Percentiles rank a stretch among this genome's conserved stretches.
Conservation (phyloP, 2,329 filamentous ascomycete species). For the Mariannaea sp. region DNA sequence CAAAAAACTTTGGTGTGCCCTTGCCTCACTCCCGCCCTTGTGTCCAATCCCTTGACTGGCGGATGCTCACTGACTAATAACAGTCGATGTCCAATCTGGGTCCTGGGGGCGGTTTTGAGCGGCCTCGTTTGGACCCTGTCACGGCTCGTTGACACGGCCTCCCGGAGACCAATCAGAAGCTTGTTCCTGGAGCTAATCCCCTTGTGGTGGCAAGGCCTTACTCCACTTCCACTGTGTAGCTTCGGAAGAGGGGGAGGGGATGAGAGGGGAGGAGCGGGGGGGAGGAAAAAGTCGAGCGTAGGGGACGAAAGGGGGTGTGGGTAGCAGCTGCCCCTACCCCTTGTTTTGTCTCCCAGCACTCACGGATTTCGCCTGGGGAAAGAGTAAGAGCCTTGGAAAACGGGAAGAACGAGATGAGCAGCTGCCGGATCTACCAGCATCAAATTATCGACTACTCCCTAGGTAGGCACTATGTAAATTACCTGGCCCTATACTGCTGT, state of each 20-base stretch:
- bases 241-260: slow-evolving; percentile 13
- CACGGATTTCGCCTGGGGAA: slow-evolving; percentile 16
- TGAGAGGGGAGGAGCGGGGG: slow-evolving; percentile 6
- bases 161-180: slow-evolving; percentile 48
- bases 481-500: no score
- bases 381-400: slow-evolving; percentile 15
- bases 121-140: slow-evolving; percentile 15
- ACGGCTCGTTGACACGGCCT: slow-evolving; percentile 24
- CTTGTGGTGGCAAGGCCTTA: slow-evolving; percentile 14
- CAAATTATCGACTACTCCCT: no score
- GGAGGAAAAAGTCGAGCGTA: background rate
- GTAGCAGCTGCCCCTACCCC: slow-evolving; percentile 11
- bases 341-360: slow-evolving; percentile 1
- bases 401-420: slow-evolving; percentile 2
- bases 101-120: slow-evolving; percentile 22
- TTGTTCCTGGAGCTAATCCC: slow-evolving; percentile 48
- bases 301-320: slow-evolving; percentile 15
- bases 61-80: slow-evolving; percentile 2
- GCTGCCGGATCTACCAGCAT: slow-evolving; percentile 32
- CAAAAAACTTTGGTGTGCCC: slow-evolving; percentile 4
- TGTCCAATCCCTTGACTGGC: background rate
- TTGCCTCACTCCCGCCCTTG: background rate
- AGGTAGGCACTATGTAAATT: no score
- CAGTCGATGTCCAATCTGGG: slow-evolving; percentile 3
- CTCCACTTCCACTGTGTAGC: slow-evolving; percentile 20